phyloP scores from a whole-genome alignment of 305 asterid species.

The Petunia hybrid region DNA sequence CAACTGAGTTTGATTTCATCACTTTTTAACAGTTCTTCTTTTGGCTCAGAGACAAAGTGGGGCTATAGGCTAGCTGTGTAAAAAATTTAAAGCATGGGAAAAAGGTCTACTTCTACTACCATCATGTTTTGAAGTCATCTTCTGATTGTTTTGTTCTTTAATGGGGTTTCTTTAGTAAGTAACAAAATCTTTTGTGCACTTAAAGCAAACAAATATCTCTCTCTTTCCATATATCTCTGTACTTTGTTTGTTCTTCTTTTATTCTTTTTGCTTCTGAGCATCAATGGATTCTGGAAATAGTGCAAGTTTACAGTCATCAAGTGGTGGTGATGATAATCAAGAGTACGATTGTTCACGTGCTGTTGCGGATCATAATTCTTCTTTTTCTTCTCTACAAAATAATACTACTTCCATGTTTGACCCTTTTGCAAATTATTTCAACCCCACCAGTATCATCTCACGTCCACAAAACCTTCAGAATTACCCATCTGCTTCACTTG shows the following conservation, averaged over 20 bases:
- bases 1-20: constrained; percentile 26
- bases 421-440: constrained; percentile 49
- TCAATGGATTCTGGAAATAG: constrained; percentile 74
- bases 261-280: constrained; percentile 18
- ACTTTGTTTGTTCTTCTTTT: constrained; percentile 23
- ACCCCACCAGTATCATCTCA: constrained; percentile 35
- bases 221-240: constrained; percentile 40
- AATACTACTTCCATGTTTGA: constrained; percentile 45
- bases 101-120: constrained; percentile 22
- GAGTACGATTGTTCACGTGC: constrained; percentile 80
- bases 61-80: neutral
- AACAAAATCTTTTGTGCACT: constrained; percentile 41
- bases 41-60: constrained; percentile 29
- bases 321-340: constrained; percentile 61
- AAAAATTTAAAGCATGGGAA: constrained; percentile 29
- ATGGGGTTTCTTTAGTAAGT: constrained; percentile 38
- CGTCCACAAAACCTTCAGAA: constrained; percentile 2
- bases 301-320: constrained; percentile 75
- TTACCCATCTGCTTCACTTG: constrained; percentile 11
- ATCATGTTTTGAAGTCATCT: constrained; percentile 18
- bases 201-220: constrained; percentile 40
- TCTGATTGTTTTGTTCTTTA: constrained; percentile 36
- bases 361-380: constrained; percentile 45
- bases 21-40: constrained; percentile 18
- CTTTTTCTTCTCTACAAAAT: constrained; percentile 45